These are phyloP conservation scores for Podospora conica DNA, from an alignment of 495 filamentous ascomycete species.

Conservation along the genomic window DNA sequence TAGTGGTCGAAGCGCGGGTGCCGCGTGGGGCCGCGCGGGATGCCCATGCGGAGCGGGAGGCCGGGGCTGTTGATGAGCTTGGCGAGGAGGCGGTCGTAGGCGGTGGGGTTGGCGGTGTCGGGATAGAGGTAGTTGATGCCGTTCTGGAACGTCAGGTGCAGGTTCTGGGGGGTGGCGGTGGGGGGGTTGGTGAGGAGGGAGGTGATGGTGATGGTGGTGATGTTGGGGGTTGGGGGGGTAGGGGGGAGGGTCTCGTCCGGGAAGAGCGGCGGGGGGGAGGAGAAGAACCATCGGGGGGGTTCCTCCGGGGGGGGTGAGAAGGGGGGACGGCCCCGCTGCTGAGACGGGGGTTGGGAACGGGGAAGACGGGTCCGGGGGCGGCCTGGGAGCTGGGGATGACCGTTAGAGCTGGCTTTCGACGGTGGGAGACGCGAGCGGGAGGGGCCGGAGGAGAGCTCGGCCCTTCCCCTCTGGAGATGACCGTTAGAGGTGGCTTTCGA, in stretches of 20 bases:
- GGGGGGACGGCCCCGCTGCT: neutral
- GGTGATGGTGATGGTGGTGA: neutral
- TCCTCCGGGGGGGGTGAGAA: neutral
- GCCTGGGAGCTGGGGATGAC: neutral
- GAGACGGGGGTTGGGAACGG: neutral
- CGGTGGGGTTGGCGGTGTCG: neutral
- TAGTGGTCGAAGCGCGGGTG: neutral
- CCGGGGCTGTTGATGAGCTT: neutral
- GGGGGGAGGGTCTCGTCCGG: neutral
- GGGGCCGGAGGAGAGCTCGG: too few species aligned
- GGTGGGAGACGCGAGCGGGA: neutral
- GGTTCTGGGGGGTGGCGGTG: neutral
- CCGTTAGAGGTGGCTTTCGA: neutral
- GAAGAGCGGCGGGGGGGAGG: neutral
- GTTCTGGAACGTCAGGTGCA: neutral
- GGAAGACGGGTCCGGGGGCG: too few species aligned
- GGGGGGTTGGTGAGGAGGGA: neutral
- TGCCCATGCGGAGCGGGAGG: neutral
- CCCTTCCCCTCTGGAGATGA: too few species aligned
- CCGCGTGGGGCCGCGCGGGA: too few species aligned
- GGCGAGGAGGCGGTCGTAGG: neutral
- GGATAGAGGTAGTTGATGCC: neutral
- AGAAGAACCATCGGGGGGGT: too few species aligned
- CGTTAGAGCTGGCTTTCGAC: neutral
- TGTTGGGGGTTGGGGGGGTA: neutral